Evolutionary conservation across 192 early-diverging fungal genomes (phyloP).

Genomic region (Coemansia sp.): DNA sequence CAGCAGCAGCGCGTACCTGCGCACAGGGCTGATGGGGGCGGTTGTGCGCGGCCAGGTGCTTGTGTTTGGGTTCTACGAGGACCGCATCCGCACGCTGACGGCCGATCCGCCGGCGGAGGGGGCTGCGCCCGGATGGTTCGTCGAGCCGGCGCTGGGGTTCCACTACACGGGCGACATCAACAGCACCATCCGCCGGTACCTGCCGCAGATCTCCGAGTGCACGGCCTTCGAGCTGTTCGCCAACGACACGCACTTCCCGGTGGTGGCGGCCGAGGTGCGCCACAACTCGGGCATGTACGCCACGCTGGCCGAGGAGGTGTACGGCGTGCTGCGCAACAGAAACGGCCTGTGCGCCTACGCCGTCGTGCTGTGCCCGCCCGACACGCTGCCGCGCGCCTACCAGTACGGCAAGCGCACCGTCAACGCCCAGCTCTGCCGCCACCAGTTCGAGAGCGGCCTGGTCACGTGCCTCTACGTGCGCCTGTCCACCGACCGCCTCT

Average conservation of each 20-base stretch:
- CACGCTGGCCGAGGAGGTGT: slow-evolving; percentile 59
- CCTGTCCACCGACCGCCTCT: slow-evolving; percentile 60
- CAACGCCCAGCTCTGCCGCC: slow-evolving; percentile 66
- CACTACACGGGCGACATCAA: slow-evolving; percentile 49
- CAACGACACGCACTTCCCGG: slow-evolving; percentile 73
- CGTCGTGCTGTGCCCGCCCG: slow-evolving; percentile 58
- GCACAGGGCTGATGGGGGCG: slow-evolving; percentile 74
- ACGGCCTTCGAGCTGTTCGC: slow-evolving; percentile 65
- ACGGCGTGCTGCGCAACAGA: slow-evolving; percentile 55
- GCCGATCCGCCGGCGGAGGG: slow-evolving; percentile 9
- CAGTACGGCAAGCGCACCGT: slow-evolving; percentile 68
- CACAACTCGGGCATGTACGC: slow-evolving; percentile 54
- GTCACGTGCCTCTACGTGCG: slow-evolving; percentile 58
- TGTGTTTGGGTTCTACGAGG: slow-evolving; percentile 76
- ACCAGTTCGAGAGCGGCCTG: slow-evolving; percentile 64
- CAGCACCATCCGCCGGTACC: slow-evolving; percentile 29
- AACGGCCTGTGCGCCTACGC: slow-evolving; percentile 68
- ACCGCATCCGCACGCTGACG: slow-evolving; percentile 65
- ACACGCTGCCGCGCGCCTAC: slow-evolving; percentile 66
- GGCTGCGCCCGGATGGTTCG: slow-evolving; percentile 11
- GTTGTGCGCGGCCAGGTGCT: slow-evolving; percentile 69
- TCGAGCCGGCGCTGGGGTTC: slow-evolving; percentile 44
- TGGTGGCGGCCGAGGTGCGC: slow-evolving; percentile 67
- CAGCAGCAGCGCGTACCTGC: slow-evolving; percentile 65
- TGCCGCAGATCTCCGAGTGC: slow-evolving; percentile 45